Evolutionary conservation across 2,329 filamentous ascomycete species (phyloP).

Genomic region (Penicillium sp.): DNA sequence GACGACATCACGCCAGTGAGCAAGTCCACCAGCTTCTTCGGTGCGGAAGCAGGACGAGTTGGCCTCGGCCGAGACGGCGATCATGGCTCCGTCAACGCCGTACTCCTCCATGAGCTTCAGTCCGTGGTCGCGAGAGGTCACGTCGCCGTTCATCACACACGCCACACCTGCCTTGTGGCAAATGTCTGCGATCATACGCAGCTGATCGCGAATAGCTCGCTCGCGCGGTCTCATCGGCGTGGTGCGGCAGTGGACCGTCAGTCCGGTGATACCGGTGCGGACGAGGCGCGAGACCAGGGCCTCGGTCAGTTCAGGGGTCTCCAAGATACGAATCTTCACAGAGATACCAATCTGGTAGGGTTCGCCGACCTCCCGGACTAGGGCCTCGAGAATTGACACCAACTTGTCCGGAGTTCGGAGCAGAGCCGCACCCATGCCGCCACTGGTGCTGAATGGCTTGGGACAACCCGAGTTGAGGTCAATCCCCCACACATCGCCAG

Average conservation of each 20-base stretch:
- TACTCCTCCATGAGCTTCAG: constrained; percentile 66
- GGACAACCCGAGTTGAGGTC: constrained; percentile 98
- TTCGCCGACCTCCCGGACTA: constrained; percentile 71
- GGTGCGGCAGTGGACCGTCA: constrained; percentile 93
- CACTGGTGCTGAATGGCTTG: constrained; percentile 88
- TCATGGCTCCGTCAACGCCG: constrained; percentile 93
- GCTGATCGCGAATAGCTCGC: constrained; percentile 75
- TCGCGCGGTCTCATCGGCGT: constrained; percentile 92
- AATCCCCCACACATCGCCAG: constrained; percentile 82
- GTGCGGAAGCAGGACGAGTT: constrained; percentile 83
- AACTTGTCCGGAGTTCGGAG: constrained; percentile 79
- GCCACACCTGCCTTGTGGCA: constrained; percentile 83
- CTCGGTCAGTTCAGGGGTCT: constrained; percentile 69
- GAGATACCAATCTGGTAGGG: constrained; percentile 86
- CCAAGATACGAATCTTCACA: constrained; percentile 89
- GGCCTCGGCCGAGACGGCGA: constrained; percentile 83
- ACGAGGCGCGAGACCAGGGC: constrained; percentile 71
- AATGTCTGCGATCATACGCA: constrained; percentile 73
- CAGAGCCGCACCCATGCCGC: constrained; percentile 92
- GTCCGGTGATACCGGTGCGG: constrained; percentile 79
- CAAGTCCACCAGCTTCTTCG: constrained; percentile 61
- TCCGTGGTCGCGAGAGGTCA: constrained; percentile 67
- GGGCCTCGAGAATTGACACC: constrained; percentile 71
- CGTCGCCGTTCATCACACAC: constrained; percentile 93
- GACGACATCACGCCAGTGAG: constrained; percentile 71